These are phyloP conservation scores for Phytophthora colocasiae DNA, from an alignment of 352 stramenopile genomes.

Conservation along the genomic window DNA sequence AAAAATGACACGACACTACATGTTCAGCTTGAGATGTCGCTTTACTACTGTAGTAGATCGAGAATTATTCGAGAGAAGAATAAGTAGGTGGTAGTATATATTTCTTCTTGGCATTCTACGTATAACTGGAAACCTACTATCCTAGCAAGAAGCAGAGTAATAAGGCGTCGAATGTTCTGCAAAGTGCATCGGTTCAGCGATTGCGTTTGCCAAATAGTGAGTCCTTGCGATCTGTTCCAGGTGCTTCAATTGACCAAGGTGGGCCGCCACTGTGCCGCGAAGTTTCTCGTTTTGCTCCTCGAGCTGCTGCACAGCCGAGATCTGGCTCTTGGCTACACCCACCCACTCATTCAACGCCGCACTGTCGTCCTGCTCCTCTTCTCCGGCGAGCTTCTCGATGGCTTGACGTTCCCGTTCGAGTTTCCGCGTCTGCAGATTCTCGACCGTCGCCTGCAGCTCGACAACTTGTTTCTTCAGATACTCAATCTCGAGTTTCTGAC, in stretches of 20 bases:
- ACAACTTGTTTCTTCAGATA: constrained; percentile 36
- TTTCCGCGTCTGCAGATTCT: constrained; percentile 32
- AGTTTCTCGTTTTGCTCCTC: constrained; percentile 53
- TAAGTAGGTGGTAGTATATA: constrained; percentile 8
- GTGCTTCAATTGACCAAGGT: constrained; percentile 34
- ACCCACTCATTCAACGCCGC: constrained; percentile 12
- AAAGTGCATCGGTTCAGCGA: constrained; percentile 17
- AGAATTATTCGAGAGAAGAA: not conserved
- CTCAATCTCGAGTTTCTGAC: constrained; percentile 46
- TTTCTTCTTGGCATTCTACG: constrained; percentile 2
- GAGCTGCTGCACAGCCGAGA: constrained; percentile 28
- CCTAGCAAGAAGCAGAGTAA: constrained; percentile 24
- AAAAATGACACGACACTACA: not conserved
- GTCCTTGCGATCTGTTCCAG: constrained; percentile 30
- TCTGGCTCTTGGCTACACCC: constrained; percentile 22
- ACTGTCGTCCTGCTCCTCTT: not conserved
- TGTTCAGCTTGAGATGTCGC: not conserved
- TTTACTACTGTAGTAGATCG: not conserved
- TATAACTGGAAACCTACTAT: not conserved
- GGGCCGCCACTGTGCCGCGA: constrained; percentile 32
- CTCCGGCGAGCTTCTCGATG: not conserved
- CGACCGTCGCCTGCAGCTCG: constrained; percentile 35
- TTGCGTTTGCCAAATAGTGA: constrained; percentile 11
- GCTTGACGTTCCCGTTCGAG: constrained; percentile 21
- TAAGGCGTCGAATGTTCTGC: not conserved